Evolutionary conservation across 2,329 filamentous ascomycete species (phyloP), one percentile per base, ranked within the genome.

Genomic region (Talaromyces piceae): DNA sequence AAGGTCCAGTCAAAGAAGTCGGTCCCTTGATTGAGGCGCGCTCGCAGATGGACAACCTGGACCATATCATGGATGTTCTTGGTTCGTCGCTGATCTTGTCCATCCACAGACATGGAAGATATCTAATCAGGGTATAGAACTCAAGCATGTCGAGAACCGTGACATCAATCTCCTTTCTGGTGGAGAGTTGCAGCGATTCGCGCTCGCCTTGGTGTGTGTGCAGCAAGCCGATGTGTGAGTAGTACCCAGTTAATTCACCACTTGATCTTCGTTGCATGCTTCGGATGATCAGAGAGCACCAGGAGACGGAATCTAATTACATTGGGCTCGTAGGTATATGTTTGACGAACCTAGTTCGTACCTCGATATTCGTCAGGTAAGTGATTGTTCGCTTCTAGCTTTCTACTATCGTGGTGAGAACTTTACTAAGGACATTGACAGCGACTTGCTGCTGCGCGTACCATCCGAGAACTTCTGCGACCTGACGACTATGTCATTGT

Each of bases 311-410:
- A 30, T 47, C 37, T 45, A 39, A 25, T 13, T 22, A 31, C 45
- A 13, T 22, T 28, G 51, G 16, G 41, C 50, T 20, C 20, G 52
- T 59, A 81, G 75, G 9, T 98, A 98, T 79, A 97, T 98, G 93
- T 98, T 98, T 65, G 93, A 98, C 72, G 93, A 98, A 77, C 94
- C 94, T 16, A 97, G 91, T 37, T 98, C 93, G 31, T 98, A 96
- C 73, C 82, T 98, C 53, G 94, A 98, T 86, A 93, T 98, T 41
- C 51, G 51, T 49, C 51, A 53, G 51, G 51, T 53, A 23, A 49
- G 51, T 43, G 25, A 25, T 25, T n/a, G n/a, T n/a, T 5, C n/a
- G 20, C 22, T 3, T 2, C 23, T 25, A 37, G 25, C 5, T 9
- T 5, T 30, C 23, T 4, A 20, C 18, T 12, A 49, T 41, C 20